Base-by-base conservation (phyloP, 2,329 filamentous ascomycete species). In the Nothophaeocryptopus gaeumannii region DNA sequence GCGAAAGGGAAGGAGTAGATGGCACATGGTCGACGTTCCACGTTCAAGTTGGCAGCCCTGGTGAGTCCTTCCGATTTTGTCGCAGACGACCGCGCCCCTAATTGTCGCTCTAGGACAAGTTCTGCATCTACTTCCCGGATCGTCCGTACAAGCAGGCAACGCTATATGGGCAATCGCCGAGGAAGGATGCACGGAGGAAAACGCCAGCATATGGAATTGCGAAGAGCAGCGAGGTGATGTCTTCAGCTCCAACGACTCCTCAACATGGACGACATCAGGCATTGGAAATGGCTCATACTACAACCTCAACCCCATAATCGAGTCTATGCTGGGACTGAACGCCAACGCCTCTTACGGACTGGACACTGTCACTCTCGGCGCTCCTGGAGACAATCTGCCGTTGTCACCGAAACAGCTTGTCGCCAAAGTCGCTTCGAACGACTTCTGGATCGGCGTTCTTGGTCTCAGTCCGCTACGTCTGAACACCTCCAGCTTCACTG, bases 291-390 rank as follows among this genome's bases (percentile, higher is more conserved):
- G 67, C 12, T 70, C 68, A 36, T 45, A 63, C 37, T 60, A 58
- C 47, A 42, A 53, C 30, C 58, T 63, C 10, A 54, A 53, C 32
- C 55, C 56, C 0, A 54, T 53, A 35, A 58, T 60, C 14, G 60
- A 64, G 39, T 45, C 36, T 11, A 50, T 51, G 29, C 54, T 63
- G 20, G 60, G 58, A 16, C 39, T 61, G 12, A 50, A 38, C 9
- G 66, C 61, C 1, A 58, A 58, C 45, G 69, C 64, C 5, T 61
- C 69, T 34, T 71, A 70, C 58, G 70, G 70, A 8, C 62, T 59
- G 39, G 70, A 72, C 45, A 65, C 54, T 14, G 53, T 72, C n/a
- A 58, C 49, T 2, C 50, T 63, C 2, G 61, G 56, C 15, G 15
- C 56, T 2, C 40, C 44, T 2, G 58, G 55, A 5, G 47, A 60